Percentiles rank a stretch among this genome's conserved stretches.
Conservation (phyloP, 2,329 filamentous ascomycete species). For the Xylariaceae sp. region DNA sequence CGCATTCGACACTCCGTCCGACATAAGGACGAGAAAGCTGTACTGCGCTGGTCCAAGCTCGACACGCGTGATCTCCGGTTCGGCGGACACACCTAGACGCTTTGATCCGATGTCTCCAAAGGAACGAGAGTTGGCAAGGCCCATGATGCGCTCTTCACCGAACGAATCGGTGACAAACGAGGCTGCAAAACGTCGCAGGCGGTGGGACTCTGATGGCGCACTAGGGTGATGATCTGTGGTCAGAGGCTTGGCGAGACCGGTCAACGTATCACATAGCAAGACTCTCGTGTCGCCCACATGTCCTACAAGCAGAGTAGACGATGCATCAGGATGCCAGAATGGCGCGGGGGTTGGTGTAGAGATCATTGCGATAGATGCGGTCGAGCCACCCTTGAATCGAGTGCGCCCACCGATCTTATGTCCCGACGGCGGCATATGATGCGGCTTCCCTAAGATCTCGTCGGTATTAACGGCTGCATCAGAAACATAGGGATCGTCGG, state of each 20-base stretch:
- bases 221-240: slow-evolving; percentile 91
- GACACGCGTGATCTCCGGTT: slow-evolving; percentile 78
- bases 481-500: slow-evolving; percentile 62
- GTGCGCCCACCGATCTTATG: slow-evolving; percentile 65
- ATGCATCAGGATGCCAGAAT: slow-evolving; percentile 89
- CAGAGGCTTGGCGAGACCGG: slow-evolving; percentile 71
- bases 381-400: slow-evolving; percentile 90
- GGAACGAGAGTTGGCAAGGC: slow-evolving; percentile 86
- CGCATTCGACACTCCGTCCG: slow-evolving; percentile 82
- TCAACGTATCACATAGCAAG: slow-evolving; percentile 79
- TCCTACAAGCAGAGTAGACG: slow-evolving; percentile 76
- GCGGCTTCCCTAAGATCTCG: slow-evolving; percentile 67
- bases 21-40: slow-evolving; percentile 81
- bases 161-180: slow-evolving; percentile 92
- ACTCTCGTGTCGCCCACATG: slow-evolving; percentile 94
- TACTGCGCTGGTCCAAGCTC: slow-evolving; percentile 81
- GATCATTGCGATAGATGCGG: slow-evolving; percentile 82
- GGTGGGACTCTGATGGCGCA: slow-evolving; percentile 74
- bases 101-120: slow-evolving; percentile 93
- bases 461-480: slow-evolving; percentile 79
- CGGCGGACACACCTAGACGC: slow-evolving; percentile 86
- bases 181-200: slow-evolving; percentile 77
- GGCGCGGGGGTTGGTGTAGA: slow-evolving; percentile 87
- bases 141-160: slow-evolving; percentile 90
- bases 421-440: slow-evolving; percentile 48